Percentiles rank a stretch among this genome's conserved stretches.
Conservation (phyloP, 768 basidiomycete species). For the Boletus reticuloceps region DNA sequence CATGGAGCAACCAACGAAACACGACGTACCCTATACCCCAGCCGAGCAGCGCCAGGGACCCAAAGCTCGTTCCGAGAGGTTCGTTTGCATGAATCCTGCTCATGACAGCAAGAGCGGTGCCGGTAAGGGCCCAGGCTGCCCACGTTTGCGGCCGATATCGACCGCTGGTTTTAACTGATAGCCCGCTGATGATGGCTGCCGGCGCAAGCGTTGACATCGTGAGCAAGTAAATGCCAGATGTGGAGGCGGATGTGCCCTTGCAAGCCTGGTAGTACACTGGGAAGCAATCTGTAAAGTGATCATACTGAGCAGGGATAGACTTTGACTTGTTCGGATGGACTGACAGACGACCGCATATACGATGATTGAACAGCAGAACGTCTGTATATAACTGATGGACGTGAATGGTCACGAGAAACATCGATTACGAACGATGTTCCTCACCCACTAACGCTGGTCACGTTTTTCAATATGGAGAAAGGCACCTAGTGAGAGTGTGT, state of each 20-base stretch:
- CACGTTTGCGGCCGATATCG: conserved; percentile 35
- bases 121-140: conserved; percentile 31
- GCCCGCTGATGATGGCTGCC: conserved; percentile 31
- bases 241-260: conserved; percentile 33
- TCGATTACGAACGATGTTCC: not conserved
- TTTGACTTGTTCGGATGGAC: not conserved
- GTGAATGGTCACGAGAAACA: not conserved
- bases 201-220: conserved; percentile 26
- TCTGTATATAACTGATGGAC: conserved; percentile 24
- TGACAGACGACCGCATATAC: conserved; percentile 19
- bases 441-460: conserved; percentile 29
- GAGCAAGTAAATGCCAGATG: conserved; percentile 28
- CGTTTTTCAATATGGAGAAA: conserved; percentile 23
- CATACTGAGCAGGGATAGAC: not conserved
- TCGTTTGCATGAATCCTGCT: conserved; percentile 27
- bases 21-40: conserved; percentile 3
- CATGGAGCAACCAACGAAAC: not conserved
- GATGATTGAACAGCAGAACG: conserved; percentile 18
- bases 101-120: conserved; percentile 37
- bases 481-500: conserved; percentile 4
- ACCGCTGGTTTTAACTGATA: conserved; percentile 25
- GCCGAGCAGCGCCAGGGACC: not conserved
- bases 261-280: conserved; percentile 46
- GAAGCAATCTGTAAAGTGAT: conserved; percentile 34
- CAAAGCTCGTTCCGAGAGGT: conserved; percentile 20